These are phyloP conservation scores for Darksidea phi DNA, from an alignment of 495 filamentous ascomycete genomes.

Conservation along the genomic window DNA sequence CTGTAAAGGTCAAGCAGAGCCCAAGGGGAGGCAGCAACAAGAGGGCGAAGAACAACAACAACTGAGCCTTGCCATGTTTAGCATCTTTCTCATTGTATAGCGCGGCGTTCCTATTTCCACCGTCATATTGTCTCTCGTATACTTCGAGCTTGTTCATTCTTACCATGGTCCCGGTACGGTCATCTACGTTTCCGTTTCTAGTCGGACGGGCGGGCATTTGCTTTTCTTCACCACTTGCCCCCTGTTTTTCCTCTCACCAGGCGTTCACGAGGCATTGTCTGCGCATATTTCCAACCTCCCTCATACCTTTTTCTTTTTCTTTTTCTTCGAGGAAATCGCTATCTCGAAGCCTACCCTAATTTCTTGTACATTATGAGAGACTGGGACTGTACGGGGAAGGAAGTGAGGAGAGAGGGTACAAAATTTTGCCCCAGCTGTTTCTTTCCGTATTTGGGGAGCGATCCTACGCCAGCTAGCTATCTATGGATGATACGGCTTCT, in stretches of 20 bases:
- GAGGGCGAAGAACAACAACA: slow-evolving; percentile 31
- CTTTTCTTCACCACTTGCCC: background rate
- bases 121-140: slow-evolving; percentile 1
- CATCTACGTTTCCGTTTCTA: background rate
- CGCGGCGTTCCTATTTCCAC: slow-evolving; percentile 28
- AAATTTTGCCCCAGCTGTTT: too few species aligned
- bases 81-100: slow-evolving; percentile 26
- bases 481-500: background rate
- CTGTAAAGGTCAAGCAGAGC: slow-evolving; percentile 51
- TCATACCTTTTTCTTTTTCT: too few species aligned
- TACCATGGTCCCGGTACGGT: too few species aligned
- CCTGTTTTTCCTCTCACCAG: slow-evolving; percentile 1
- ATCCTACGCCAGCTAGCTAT: too few species aligned
- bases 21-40: slow-evolving; percentile 40
- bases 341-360: slow-evolving; percentile 22
- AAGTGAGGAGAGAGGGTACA: too few species aligned
- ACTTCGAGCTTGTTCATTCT: slow-evolving; percentile 9
- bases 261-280: background rate
- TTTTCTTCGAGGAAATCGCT: too few species aligned
- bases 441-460: too few species aligned
- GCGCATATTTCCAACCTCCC: slow-evolving; percentile 24
- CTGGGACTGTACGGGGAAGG: too few species aligned
- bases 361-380: slow-evolving; percentile 33
- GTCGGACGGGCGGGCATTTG: background rate
- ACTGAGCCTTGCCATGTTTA: slow-evolving; percentile 1